Conservation (phyloP, 2,329 filamentous ascomycete genomes). For the Colletotrichum lupini region DNA sequence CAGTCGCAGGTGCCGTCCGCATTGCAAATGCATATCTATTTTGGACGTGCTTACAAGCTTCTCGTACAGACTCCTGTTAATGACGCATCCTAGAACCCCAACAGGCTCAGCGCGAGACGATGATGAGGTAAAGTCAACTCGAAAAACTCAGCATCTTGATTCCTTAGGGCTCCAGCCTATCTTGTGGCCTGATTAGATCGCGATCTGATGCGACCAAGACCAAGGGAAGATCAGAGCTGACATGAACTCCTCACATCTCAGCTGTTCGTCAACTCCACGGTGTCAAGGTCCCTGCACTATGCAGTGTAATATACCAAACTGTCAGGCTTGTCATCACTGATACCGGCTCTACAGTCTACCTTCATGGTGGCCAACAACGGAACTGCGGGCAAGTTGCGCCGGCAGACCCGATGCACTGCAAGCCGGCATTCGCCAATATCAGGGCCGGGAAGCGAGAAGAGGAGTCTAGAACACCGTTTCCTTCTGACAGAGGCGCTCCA, state of each 20-base stretch:
- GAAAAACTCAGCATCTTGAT: background rate
- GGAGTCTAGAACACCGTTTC: constrained; percentile 31
- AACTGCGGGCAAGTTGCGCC: constrained; percentile 35
- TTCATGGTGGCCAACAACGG: constrained; percentile 27
- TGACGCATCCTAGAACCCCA: constrained; percentile 8
- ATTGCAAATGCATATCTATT: constrained; percentile 2
- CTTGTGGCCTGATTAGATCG: constrained; percentile 19
- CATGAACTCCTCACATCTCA: constrained; percentile 31
- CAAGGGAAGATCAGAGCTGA: constrained; percentile 12
- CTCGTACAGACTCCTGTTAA: constrained; percentile 6
- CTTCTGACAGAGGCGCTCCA: constrained; percentile 22
- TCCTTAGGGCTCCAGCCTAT: background rate
- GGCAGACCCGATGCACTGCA: constrained; percentile 32
- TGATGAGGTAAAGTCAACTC: background rate
- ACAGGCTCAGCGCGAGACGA: background rate
- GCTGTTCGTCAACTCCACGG: constrained; percentile 16
- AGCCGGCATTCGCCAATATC: constrained; percentile 32
- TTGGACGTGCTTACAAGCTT: constrained; percentile 11
- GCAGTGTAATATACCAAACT: constrained; percentile 27
- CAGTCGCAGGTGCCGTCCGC: constrained; percentile 17
- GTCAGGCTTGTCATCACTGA: constrained; percentile 20
- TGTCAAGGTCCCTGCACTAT: constrained; percentile 33
- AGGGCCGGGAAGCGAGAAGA: constrained; percentile 22
- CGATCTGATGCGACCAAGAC: constrained; percentile 29
- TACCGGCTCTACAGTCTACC: constrained; percentile 23